A percentile compares a stretch with the other conserved stretches of the same genome.
Evolutionary conservation across 2,329 filamentous ascomycete species (phyloP).

Genomic region (Neoscytalidium dimidiatum): DNA sequence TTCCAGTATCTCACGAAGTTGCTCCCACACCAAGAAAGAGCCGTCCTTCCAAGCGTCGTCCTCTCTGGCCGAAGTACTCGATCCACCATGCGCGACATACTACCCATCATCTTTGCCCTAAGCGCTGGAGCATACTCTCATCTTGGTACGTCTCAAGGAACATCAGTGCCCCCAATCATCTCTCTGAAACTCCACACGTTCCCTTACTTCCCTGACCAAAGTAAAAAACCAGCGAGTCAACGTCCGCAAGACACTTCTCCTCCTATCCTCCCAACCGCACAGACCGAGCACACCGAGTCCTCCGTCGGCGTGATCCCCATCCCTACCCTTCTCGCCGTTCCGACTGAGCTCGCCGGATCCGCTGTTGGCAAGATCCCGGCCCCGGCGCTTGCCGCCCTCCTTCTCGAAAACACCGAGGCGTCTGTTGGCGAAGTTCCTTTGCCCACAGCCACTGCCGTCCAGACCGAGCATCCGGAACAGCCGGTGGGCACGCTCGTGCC

Average conservation of each 20-base stretch:
- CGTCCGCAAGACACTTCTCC: not conserved
- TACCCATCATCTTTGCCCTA: too few relatives aligned
- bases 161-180: not conserved
- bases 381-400: not conserved
- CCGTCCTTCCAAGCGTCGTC: too few relatives aligned
- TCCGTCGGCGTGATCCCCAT: not conserved
- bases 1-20: too few relatives aligned
- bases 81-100: too few relatives aligned
- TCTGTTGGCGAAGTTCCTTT: not conserved
- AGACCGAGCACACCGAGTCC: not conserved
- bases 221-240: not conserved
- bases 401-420: not conserved
- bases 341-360: not conserved
- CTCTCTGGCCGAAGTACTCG: too few relatives aligned
- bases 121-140: too few relatives aligned
- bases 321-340: not conserved
- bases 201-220: not conserved
- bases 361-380: not conserved
- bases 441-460: not conserved
- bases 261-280: not conserved
- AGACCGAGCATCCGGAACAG: not conserved
- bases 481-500: not conserved
- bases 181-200: not conserved
- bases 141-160: not conserved
- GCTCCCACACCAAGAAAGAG: too few relatives aligned